These are phyloP conservation scores for Eutrema japonicum DNA, from an alignment of 345 rosid genomes.

Conservation along the genomic window DNA sequence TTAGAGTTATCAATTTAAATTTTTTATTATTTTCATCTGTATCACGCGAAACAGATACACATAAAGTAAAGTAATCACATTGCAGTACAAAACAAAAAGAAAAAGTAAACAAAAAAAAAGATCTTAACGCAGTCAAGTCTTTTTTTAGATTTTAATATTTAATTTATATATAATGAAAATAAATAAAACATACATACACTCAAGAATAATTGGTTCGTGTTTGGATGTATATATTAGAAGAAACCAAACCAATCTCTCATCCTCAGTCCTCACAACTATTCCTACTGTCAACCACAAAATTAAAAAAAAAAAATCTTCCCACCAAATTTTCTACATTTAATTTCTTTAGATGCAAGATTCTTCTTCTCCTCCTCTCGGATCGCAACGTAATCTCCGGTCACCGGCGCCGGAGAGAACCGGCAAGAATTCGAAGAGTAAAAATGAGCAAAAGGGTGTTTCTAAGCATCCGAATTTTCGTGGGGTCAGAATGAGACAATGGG, in stretches of 20 bases:
- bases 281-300: conserved; percentile 29
- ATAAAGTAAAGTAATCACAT: conserved; percentile 30
- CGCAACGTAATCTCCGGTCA: conserved; percentile 34
- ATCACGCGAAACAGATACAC: no score
- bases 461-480: conserved; percentile 68
- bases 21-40: no score
- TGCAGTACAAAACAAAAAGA: conserved; percentile 19
- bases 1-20: no score
- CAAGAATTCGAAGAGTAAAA: conserved; percentile 16
- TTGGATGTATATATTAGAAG: conserved; percentile 41
- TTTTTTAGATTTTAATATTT: conserved; percentile 23
- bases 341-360: conserved; percentile 39
- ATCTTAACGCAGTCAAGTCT: conserved; percentile 32
- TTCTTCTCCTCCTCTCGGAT: background rate
- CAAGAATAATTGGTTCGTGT: conserved; percentile 31
- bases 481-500: conserved; percentile 94
- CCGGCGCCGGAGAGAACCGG: conserved; percentile 27
- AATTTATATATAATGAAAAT: background rate
- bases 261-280: conserved; percentile 30
- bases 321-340: conserved; percentile 11
- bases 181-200: conserved; percentile 7
- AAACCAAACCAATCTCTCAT: conserved; percentile 34
- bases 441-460: conserved; percentile 28
- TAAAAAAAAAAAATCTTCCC: background rate
- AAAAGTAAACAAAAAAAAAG: background rate